Base-by-base conservation (phyloP, 805 yeast genomes). In the Wickerhamiella galacta region DNA sequence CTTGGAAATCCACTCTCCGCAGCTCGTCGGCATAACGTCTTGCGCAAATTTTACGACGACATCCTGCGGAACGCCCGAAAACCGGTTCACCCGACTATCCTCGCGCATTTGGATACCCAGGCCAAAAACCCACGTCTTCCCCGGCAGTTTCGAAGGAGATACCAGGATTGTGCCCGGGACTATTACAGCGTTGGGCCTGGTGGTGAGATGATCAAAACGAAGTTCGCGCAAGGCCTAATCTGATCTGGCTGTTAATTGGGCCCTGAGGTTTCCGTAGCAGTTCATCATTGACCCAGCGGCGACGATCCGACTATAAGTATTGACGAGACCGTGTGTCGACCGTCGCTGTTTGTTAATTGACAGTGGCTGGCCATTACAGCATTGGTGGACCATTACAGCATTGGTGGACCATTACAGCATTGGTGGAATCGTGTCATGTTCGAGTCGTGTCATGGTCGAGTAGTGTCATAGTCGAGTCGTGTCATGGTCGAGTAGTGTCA, bases 81-180 rank as follows among this genome's bases (percentile, higher is more conserved):
- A 10, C 41, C 41, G 4, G 41, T 38, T 3, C 30, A 32, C 25
- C 35, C 31, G 11, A 15, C 17, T n/a, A 29, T 35, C 2, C 25
- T 38, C 16, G 34, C 21, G 25, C 30, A 25, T 16, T 10, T 38
- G 4, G 26, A 30, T 14, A 11, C n/a, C 1, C 36, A 18, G 12
- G 18, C n/a, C 8, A 4, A 16, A 9, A 17, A 22, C 4, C n/a
- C 20, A 11, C 31, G 36, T 9, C 8, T 21, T 4, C 7, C 14
- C 15, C 32, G 34, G 16, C 34, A n/a, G n/a, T n/a, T n/a, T n/a
- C n/a, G n/a, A n/a, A n/a, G 41, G 4, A 24, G 41, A 12, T 20
- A 35, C 6, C 21, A 19, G 7, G 32, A 26, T 23, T 32, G 35
- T 19, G 30, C 31, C 6, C 30, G 34, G 16, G 12, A 20, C 10